phyloP scores from a whole-genome alignment of 768 basidiomycete genomes.

The Dentipellis sp. region DNA sequence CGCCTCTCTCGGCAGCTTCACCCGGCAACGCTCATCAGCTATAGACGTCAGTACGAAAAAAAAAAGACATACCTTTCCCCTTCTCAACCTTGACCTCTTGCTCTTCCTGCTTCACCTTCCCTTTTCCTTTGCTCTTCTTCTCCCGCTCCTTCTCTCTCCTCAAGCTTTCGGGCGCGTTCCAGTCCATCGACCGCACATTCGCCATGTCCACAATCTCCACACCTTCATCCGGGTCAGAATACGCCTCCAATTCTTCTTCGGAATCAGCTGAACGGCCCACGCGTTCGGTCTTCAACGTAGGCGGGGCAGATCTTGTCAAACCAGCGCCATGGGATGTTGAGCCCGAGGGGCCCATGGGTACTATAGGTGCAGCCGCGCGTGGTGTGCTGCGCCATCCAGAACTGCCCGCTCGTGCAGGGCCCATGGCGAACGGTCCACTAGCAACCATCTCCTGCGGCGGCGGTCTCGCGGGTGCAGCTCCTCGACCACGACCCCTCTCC shows the following conservation, averaged over 20 bases:
- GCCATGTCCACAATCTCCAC: constrained; percentile 85
- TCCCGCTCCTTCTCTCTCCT: constrained; percentile 35
- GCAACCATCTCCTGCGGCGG: constrained; percentile 68
- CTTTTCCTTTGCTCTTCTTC: constrained; percentile 23
- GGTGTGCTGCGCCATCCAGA: constrained; percentile 42
- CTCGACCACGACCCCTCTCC: constrained; percentile 40
- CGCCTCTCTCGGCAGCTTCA: constrained; percentile 10
- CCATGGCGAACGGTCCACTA: constrained; percentile 83
- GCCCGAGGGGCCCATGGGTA: constrained; percentile 30
- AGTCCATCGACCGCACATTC: constrained; percentile 68
- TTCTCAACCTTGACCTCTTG: constrained; percentile 18
- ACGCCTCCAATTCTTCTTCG: constrained; percentile 54
- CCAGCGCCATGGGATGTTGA: constrained; percentile 35
- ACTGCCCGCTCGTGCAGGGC: constrained; percentile 60
- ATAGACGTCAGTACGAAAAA: neutral
- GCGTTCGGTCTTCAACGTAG: constrained; percentile 35
- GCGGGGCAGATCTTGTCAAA: constrained; percentile 40
- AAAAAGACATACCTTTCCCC: constrained; percentile 23
- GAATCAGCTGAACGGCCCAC: constrained; percentile 15
- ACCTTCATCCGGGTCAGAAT: constrained; percentile 83
- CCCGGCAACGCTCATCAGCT: neutral
- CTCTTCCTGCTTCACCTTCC: constrained; percentile 38
- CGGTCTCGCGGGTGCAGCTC: constrained; percentile 31
- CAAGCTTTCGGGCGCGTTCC: constrained; percentile 80
- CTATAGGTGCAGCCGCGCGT: constrained; percentile 44